Evolutionary conservation across 2,329 filamentous ascomycete genomes (phyloP).

Genomic region (Trichoderma sp.): DNA sequence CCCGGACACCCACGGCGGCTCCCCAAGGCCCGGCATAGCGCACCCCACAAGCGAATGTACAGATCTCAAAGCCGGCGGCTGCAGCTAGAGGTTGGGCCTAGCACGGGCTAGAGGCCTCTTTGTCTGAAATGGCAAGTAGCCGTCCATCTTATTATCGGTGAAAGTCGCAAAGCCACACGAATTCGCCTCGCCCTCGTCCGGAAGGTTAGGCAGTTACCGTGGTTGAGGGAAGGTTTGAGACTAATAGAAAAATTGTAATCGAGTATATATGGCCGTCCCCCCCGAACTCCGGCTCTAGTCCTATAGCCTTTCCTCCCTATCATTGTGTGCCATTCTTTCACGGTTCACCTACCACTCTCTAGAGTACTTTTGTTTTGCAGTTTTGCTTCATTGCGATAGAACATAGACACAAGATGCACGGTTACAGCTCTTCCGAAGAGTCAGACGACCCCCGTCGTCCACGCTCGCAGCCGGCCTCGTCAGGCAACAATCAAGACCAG

Average conservation of each 20-base stretch:
- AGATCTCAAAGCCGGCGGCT: slow-evolving; percentile 11
- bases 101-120: slow-evolving; percentile 10
- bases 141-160: neutral
- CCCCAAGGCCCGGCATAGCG: slow-evolving; percentile 5
- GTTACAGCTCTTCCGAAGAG: slow-evolving; percentile 50
- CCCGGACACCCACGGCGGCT: neutral
- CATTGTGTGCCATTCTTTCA: neutral
- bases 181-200: neutral
- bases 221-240: neutral
- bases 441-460: slow-evolving; percentile 46
- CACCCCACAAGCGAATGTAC: slow-evolving; percentile 9
- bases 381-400: neutral
- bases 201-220: slow-evolving; percentile 1
- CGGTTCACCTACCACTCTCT: neutral
- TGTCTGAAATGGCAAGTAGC: neutral
- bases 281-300: neutral
- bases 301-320: neutral
- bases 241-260: neutral
- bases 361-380: neutral
- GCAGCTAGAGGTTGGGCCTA: slow-evolving; percentile 5
- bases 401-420: slow-evolving; percentile 34
- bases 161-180: slow-evolving; percentile 12
- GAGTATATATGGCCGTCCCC: slow-evolving; percentile 3
- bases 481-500: slow-evolving; percentile 35
- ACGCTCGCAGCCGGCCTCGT: slow-evolving; percentile 33